Evolutionary conservation across 2,329 filamentous ascomycete species (phyloP).

Genomic region (Pestalotiopsis sp.): DNA sequence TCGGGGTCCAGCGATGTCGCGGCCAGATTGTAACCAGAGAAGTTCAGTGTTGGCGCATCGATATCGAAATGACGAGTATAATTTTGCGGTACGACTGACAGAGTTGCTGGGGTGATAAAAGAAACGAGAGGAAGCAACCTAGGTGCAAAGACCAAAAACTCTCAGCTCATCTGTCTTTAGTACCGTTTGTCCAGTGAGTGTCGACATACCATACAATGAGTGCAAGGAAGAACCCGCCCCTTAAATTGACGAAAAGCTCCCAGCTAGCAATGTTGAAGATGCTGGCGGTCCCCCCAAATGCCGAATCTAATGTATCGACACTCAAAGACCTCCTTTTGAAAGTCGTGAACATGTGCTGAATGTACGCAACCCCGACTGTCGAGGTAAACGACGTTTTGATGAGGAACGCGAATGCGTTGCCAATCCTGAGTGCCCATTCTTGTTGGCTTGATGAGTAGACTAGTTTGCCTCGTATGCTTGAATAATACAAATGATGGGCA

Average conservation of each 20-base stretch:
- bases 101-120: neutral
- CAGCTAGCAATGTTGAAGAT: neutral
- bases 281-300: neutral
- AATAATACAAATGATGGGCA: neutral
- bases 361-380: neutral
- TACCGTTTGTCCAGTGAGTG: neutral
- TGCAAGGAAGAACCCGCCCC: neutral
- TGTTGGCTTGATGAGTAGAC: neutral
- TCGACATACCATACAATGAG: neutral
- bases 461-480: neutral
- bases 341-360: neutral
- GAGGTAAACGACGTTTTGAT: neutral
- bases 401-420: neutral
- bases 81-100: neutral
- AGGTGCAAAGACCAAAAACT: neutral
- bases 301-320: neutral
- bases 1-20: neutral
- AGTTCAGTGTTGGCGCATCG: neutral
- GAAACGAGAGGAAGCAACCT: neutral
- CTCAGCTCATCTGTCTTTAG: neutral
- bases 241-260: neutral
- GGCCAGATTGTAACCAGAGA: neutral
- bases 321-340: neutral
- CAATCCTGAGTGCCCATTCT: neutral
- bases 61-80: neutral